Percentiles rank a stretch among this genome's conserved stretches.
These are phyloP conservation scores for Phycomyces blakesleeanus DNA, from an alignment of 192 early-diverging fungal genomes.

Conservation along the genomic window DNA sequence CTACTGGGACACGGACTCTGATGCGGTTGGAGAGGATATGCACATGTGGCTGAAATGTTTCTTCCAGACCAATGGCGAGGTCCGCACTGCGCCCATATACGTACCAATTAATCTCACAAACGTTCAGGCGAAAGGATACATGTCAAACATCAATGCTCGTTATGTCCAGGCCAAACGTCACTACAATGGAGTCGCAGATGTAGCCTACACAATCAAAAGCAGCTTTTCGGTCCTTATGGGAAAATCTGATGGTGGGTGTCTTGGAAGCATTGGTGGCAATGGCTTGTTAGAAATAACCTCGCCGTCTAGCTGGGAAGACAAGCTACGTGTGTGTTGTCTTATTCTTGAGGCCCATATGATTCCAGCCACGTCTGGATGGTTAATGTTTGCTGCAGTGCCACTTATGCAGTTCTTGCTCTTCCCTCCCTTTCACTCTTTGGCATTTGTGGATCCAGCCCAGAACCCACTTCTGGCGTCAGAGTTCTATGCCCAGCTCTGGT, in stretches of 20 bases:
- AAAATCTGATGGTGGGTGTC: background rate
- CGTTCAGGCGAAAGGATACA: constrained; percentile 51
- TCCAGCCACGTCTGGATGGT: constrained; percentile 46
- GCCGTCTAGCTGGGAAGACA: constrained; percentile 27
- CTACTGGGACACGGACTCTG: constrained; percentile 73
- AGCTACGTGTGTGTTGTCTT: constrained; percentile 36
- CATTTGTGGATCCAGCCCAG: constrained; percentile 19
- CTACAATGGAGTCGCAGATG: constrained; percentile 70
- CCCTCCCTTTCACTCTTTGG: constrained; percentile 27
- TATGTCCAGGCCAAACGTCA: constrained; percentile 71
- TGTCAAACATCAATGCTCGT: constrained; percentile 50
- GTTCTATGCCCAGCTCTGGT: constrained; percentile 39
- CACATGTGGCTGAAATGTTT: constrained; percentile 72
- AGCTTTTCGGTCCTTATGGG: constrained; percentile 9
- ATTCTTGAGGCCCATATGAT: constrained; percentile 54
- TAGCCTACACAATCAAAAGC: constrained; percentile 52
- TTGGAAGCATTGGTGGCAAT: background rate
- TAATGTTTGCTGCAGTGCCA: constrained; percentile 52
- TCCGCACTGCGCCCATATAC: constrained; percentile 62
- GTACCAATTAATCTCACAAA: constrained; percentile 64
- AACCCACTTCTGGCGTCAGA: constrained; percentile 40
- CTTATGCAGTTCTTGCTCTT: constrained; percentile 43
- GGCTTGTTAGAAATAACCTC: constrained; percentile 1
- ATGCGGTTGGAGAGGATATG: constrained; percentile 42
- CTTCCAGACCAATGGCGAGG: constrained; percentile 62